Base-by-base conservation (phyloP, 805 yeast genomes). In the Zygosaccharomyces kombuchaensis region DNA sequence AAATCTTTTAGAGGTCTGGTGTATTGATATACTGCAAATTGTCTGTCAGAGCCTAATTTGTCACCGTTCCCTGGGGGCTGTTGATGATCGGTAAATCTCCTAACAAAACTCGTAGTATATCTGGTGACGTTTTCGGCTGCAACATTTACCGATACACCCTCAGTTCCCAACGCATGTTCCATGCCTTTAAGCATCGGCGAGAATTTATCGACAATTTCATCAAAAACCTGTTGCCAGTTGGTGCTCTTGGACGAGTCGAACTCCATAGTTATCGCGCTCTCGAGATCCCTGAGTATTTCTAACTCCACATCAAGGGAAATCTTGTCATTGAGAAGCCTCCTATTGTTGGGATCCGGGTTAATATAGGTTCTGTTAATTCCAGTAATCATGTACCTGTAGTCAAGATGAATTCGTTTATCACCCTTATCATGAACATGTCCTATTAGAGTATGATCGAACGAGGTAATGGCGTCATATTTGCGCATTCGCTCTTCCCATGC, bases 211-310 rank as follows among this genome's bases (percentile, higher is more conserved):
- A 69, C 72, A n/a, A 80, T 72, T 27, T 64, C 69, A 39, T 69
- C 71, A 0, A 81, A 73, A 2, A 73, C 64, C 13, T 61, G 48
- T 54, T 75, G 80, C 87, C 87, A 81, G 55, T 81, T 62, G 0
- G 76, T 78, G 9, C 76, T 70, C 6, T 55, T 31, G 32, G 59
- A 61, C 4, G 79, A 76, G 44, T 71, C 63, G 17, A 66, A 68
- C 2, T 67, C 69, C 0, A 59, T 31, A 14, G 50, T 29, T 8
- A 72, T 50, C 8, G 57, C 51, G 0, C 37, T 14, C 27, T 63
- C 72, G 17, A 80, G 51, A 7, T 67, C 70, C 4, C 45, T 32
- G 2, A 73, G 53, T 10, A 80, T 55, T 1, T 65, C 65, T 1
- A 55, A 52, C 48, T 70, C 72, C 9, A 67, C 36, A 1, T 61